phyloP scores from a whole-genome alignment of 2,329 filamentous ascomycete genomes.

The Cladophialophora bantiana region DNA sequence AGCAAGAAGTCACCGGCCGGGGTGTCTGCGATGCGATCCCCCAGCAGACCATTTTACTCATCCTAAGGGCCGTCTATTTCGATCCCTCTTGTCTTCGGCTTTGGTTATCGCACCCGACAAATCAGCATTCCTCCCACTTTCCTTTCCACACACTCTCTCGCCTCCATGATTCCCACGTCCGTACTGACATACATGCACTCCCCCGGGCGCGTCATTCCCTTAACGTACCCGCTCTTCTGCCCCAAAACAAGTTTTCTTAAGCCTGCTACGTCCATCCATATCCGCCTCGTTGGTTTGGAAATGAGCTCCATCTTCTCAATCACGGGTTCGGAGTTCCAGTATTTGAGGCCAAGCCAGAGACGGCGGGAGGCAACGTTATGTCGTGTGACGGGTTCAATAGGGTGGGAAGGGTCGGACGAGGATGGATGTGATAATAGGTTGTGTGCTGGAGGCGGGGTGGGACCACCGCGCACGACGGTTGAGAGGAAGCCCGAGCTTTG shows the following conservation, averaged over 20 bases:
- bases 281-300: constrained; percentile 75
- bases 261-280: constrained; percentile 69
- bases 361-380: constrained; percentile 76
- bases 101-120: constrained; percentile 64
- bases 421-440: constrained; percentile 61
- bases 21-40: too few species aligned
- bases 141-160: constrained; percentile 79
- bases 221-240: constrained; percentile 68
- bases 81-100: neutral
- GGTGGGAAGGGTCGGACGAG: constrained; percentile 47
- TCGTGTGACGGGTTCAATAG: constrained; percentile 64
- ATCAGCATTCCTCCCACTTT: constrained; percentile 81
- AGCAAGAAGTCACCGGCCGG: too few species aligned
- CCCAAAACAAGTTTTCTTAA: constrained; percentile 73
- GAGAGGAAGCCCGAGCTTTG: constrained; percentile 84
- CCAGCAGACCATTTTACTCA: neutral
- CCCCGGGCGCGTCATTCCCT: constrained; percentile 75
- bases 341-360: constrained; percentile 90
- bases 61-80: neutral
- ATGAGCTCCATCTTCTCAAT: constrained; percentile 71
- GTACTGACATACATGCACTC: constrained; percentile 84
- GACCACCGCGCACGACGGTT: constrained; percentile 76
- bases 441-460: constrained; percentile 61
- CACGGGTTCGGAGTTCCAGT: constrained; percentile 83
- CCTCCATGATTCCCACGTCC: constrained; percentile 78